These are phyloP conservation scores for Hamamelis virginiana DNA, from an alignment of 164 flowering plant genomes.

Conservation along the genomic window DNA sequence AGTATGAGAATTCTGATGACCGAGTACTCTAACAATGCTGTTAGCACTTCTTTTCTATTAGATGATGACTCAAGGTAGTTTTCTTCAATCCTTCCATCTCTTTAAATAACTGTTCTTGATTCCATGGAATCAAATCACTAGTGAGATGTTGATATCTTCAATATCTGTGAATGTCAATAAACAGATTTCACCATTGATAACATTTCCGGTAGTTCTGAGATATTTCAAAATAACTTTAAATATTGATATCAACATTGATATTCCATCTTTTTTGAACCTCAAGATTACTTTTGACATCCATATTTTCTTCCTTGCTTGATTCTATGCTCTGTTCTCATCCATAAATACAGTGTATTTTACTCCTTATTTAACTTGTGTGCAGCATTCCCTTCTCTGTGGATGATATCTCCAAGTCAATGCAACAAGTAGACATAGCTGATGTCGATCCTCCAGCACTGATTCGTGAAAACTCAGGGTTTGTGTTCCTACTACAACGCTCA, in stretches of 20 bases:
- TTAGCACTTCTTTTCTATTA: slow-evolving; percentile 84
- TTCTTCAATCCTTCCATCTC: not conserved
- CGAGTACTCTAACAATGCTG: slow-evolving; percentile 83
- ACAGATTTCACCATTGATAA: too few relatives aligned
- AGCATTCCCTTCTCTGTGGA: slow-evolving; percentile 97
- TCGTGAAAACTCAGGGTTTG: slow-evolving; percentile 90
- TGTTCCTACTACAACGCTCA: slow-evolving; percentile 72
- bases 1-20: slow-evolving; percentile 93
- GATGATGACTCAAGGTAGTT: slow-evolving; percentile 92
- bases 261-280: too few relatives aligned
- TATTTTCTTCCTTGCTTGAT: too few relatives aligned
- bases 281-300: too few relatives aligned
- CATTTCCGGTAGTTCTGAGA: too few relatives aligned
- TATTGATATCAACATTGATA: too few relatives aligned
- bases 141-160: too few relatives aligned
- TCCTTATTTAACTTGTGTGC: slow-evolving; percentile 24
- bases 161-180: too few relatives aligned
- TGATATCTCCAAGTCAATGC: slow-evolving; percentile 90
- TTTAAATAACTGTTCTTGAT: too few relatives aligned
- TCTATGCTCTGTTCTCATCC: too few relatives aligned
- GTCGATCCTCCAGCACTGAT: slow-evolving; percentile 89
- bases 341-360: not conserved
- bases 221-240: too few relatives aligned
- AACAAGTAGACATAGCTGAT: slow-evolving; percentile 71
- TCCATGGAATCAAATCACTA: too few relatives aligned